Conservation (phyloP, 1,284 basidiomycete genomes). For the Lentinula novae-zelandiae region DNA sequence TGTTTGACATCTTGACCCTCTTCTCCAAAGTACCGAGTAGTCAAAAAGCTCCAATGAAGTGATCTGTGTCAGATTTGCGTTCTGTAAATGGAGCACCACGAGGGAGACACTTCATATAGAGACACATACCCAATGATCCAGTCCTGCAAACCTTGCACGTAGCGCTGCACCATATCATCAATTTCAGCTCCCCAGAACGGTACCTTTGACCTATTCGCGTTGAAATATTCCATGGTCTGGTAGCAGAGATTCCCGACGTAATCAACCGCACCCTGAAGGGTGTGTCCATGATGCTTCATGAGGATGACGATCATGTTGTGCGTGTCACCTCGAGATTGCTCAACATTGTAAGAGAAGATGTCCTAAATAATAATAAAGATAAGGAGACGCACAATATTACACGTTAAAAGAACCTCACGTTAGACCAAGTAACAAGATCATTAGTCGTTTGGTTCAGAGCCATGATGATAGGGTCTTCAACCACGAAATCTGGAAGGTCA, state of each 20-base stretch:
- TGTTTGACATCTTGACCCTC: constrained; percentile 44
- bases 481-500: constrained; percentile 53
- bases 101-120: not conserved
- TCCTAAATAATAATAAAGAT: constrained; percentile 34
- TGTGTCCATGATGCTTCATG: constrained; percentile 46
- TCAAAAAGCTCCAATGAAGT: constrained; percentile 58
- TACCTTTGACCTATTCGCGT: constrained; percentile 35
- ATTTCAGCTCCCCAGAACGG: constrained; percentile 52
- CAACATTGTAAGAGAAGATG: constrained; percentile 60
- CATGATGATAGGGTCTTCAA: constrained; percentile 46
- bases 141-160: constrained; percentile 49
- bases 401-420: constrained; percentile 33
- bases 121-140: constrained; percentile 52
- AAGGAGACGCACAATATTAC: not conserved
- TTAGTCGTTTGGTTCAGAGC: constrained; percentile 51
- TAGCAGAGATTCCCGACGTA: constrained; percentile 49
- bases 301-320: constrained; percentile 60
- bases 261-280: constrained; percentile 49
- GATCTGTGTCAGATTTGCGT: constrained; percentile 27
- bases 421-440: constrained; percentile 59
- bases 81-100: not conserved
- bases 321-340: constrained; percentile 52
- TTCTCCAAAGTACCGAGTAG: constrained; percentile 51
- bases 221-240: constrained; percentile 44
- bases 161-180: constrained; percentile 44